Conservation (phyloP, 1,284 basidiomycete species). For the Filobasidium uniguttulatum region DNA sequence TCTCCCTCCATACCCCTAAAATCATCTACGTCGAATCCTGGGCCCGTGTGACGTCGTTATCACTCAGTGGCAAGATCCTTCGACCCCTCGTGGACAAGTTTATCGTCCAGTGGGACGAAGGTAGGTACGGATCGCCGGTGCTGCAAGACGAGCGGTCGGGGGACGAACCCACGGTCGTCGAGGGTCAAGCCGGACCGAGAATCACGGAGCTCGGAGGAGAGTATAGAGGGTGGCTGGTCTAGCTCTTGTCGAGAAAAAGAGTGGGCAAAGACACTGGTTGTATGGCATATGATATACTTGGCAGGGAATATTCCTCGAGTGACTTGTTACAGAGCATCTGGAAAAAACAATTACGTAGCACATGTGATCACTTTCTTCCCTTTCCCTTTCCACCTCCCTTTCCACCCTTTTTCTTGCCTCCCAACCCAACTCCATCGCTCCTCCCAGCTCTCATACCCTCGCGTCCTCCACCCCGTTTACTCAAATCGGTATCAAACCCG, state of each 20-base stretch:
- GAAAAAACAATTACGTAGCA: no score
- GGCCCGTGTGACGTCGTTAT: constrained; percentile 69
- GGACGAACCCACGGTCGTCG: no score
- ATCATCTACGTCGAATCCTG: constrained; percentile 90
- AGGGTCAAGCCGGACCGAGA: no score
- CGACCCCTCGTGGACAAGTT: constrained; percentile 72
- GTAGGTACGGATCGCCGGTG: no score
- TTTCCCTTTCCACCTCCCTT: constrained; percentile 7
- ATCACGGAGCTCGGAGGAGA: no score
- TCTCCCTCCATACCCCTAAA: constrained; percentile 57
- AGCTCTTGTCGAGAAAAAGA: no score
- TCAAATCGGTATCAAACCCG: constrained; percentile 13
- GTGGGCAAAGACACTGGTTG: no score
- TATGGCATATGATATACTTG: no score
- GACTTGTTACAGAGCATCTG: no score
- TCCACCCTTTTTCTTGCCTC: constrained; percentile 13
- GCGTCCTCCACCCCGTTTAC: constrained; percentile 7
- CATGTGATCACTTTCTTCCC: not conserved
- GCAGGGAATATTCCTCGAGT: no score
- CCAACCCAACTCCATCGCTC: constrained; percentile 15
- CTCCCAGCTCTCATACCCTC: constrained; percentile 14
- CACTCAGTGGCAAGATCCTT: constrained; percentile 71
- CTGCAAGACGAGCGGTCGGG: no score
- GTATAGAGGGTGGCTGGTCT: no score
- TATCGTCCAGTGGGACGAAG: constrained; percentile 64